Conservation (phyloP, 164 flowering plant species). For the Tetrastigma voinierianum region DNA sequence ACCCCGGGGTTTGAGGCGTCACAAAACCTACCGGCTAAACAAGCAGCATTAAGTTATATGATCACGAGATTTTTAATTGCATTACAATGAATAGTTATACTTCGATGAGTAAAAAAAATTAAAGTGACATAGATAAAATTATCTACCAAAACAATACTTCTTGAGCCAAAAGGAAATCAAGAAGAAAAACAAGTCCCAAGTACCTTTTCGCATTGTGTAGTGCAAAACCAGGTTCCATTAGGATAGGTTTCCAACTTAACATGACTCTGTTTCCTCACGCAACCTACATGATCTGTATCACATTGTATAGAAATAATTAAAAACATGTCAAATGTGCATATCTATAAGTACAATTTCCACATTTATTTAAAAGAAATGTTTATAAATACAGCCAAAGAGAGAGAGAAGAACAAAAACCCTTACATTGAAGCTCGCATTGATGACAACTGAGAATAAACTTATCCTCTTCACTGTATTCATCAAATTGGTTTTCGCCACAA, state of each 20-base stretch:
- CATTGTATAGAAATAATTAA: slow-evolving; percentile 1
- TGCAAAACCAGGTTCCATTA: slow-evolving; percentile 56
- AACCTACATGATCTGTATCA: slow-evolving; percentile 53
- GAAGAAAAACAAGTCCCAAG: not conserved
- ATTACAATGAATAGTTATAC: no score
- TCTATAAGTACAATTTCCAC: not conserved
- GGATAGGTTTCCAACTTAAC: slow-evolving; percentile 11
- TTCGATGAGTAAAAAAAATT: no score
- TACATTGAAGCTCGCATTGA: slow-evolving; percentile 26
- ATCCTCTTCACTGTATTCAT: not conserved
- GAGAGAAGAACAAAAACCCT: not conserved
- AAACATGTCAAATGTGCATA: not conserved
- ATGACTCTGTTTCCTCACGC: slow-evolving; percentile 31
- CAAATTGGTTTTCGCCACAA: slow-evolving; percentile 9
- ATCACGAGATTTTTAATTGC: no score
- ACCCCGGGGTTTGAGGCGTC: no score
- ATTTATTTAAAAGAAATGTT: no score
- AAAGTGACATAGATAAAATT: no score
- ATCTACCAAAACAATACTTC: no score
- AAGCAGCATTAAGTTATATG: no score
- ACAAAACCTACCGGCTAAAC: no score
- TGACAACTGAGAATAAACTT: slow-evolving; percentile 12
- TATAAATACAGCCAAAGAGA: no score
- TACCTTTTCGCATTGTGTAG: slow-evolving; percentile 53
- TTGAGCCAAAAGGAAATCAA: no score